A percentile compares a stretch with the other conserved stretches of the same genome.
phyloP scores from a whole-genome alignment of 257 asterid genomes.

The Linderniella brevidens region DNA sequence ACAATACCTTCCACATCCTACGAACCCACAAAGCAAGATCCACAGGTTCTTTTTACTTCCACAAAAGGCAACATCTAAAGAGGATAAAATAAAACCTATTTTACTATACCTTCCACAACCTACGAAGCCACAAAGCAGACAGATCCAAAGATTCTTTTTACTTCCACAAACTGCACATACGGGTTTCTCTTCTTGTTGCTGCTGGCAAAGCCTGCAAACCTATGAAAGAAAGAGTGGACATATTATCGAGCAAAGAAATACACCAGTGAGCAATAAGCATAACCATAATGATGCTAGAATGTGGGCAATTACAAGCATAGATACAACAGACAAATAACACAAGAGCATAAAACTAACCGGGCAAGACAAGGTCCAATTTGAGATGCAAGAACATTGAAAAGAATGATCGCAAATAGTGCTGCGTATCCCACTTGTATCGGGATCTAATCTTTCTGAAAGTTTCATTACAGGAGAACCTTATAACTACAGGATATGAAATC shows the following conservation, averaged over 20 bases:
- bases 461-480: constrained; percentile 5
- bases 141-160: constrained; percentile 64
- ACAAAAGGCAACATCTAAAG: constrained; percentile 65
- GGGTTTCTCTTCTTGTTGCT: constrained; percentile 73
- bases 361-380: constrained; percentile 95
- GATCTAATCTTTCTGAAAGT: constrained; percentile 81
- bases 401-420: constrained; percentile 90
- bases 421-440: constrained; percentile 90
- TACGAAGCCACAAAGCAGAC: constrained; percentile 92
- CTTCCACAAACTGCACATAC: constrained; percentile 80
- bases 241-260: constrained; percentile 1
- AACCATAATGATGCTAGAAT: constrained; percentile 1
- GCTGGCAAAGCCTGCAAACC: constrained; percentile 96
- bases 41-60: constrained; percentile 74
- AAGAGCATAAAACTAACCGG: constrained; percentile 33
- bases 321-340: too few relatives aligned
- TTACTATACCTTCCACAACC: constrained; percentile 78
- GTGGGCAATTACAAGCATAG: neutral
- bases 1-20: constrained; percentile 85
- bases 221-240: constrained; percentile 16
- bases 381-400: constrained; percentile 75
- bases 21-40: constrained; percentile 92
- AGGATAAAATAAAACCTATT: too few relatives aligned
- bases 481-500: too few relatives aligned
- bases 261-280: neutral